Conservation (phyloP, 257 asterid genomes). For the Linderniella brevidens region DNA sequence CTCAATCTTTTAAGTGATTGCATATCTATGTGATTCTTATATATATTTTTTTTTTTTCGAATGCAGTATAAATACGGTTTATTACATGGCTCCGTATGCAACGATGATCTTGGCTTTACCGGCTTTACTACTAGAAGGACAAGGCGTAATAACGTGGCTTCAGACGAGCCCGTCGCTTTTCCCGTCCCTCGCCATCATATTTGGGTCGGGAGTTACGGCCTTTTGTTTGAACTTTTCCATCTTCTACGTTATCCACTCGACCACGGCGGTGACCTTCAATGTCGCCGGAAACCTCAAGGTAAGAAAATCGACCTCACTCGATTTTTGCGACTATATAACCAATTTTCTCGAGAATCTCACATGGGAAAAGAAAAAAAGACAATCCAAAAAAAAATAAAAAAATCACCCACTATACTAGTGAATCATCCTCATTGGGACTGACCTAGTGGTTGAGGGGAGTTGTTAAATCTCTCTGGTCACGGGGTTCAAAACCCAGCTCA, state of each 20-base stretch:
- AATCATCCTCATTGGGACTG: no score
- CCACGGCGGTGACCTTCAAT: conserved; percentile 94
- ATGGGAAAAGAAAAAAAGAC: not conserved
- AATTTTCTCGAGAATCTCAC: not conserved
- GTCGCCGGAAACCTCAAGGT: conserved; percentile 99
- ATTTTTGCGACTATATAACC: not conserved
- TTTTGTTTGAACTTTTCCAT: conserved; percentile 90
- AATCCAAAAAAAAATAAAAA: no score
- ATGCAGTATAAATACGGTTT: conserved; percentile 84
- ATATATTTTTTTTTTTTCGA: conserved; percentile 2
- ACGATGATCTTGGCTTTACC: conserved; percentile 83
- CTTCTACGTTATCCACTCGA: conserved; percentile 91
- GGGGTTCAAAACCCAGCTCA: no score
- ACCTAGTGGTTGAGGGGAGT: no score
- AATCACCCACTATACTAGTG: no score
- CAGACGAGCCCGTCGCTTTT: conserved; percentile 36
- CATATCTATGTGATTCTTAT: not conserved
- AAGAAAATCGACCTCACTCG: not conserved
- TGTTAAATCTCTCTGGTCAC: no score
- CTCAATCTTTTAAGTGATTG: not conserved
- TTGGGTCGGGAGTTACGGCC: conserved; percentile 82
- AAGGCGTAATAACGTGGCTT: conserved; percentile 62
- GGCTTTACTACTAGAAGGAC: conserved; percentile 71
- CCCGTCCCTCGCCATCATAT: conserved; percentile 49
- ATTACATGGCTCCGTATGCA: conserved; percentile 94